These are phyloP conservation scores for Aureobasidium namibiae DNA, from an alignment of 2,329 filamentous ascomycete genomes.

Conservation along the genomic window DNA sequence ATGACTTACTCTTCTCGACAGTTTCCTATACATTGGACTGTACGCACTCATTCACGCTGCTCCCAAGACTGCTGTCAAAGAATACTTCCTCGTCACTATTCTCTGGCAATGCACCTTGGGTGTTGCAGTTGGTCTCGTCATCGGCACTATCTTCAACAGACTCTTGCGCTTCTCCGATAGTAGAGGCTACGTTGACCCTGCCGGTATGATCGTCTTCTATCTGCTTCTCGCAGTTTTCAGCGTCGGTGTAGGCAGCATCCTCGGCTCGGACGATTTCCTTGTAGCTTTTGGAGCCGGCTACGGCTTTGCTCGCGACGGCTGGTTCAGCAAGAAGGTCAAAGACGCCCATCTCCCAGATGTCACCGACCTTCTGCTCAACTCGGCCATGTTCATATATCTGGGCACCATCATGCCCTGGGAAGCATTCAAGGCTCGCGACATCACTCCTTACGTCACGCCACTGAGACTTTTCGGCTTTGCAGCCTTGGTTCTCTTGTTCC, in stretches of 20 bases:
- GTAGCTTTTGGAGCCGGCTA: conserved; percentile 49
- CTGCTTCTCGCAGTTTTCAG: conserved; percentile 46
- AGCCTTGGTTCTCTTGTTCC: conserved; percentile 42
- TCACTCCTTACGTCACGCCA: conserved; percentile 34
- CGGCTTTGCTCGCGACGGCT: conserved; percentile 47
- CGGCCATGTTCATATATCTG: conserved; percentile 48
- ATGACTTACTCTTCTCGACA: background rate
- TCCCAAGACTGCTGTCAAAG: conserved; percentile 34
- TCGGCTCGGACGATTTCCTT: conserved; percentile 49
- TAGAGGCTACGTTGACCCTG: conserved; percentile 38
- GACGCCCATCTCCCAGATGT: conserved; percentile 41
- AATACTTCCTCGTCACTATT: conserved; percentile 47
- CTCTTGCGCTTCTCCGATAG: conserved; percentile 40
- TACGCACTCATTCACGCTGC: conserved; percentile 34
- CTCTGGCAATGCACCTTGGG: conserved; percentile 49
- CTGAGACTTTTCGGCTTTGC: conserved; percentile 39
- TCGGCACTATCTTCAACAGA: conserved; percentile 41
- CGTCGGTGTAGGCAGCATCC: conserved; percentile 42
- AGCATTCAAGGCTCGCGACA: conserved; percentile 30
- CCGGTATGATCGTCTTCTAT: conserved; percentile 48
- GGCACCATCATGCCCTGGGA: conserved; percentile 47
- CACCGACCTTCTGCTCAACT: conserved; percentile 49
- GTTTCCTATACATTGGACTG: conserved; percentile 46
- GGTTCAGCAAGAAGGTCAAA: conserved; percentile 41
- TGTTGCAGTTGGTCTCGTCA: conserved; percentile 36